A percentile compares a stretch with the other conserved stretches of the same genome.
Evolutionary conservation across 2,329 filamentous ascomycete genomes (phyloP).

Genomic region (Blastomyces parvus): DNA sequence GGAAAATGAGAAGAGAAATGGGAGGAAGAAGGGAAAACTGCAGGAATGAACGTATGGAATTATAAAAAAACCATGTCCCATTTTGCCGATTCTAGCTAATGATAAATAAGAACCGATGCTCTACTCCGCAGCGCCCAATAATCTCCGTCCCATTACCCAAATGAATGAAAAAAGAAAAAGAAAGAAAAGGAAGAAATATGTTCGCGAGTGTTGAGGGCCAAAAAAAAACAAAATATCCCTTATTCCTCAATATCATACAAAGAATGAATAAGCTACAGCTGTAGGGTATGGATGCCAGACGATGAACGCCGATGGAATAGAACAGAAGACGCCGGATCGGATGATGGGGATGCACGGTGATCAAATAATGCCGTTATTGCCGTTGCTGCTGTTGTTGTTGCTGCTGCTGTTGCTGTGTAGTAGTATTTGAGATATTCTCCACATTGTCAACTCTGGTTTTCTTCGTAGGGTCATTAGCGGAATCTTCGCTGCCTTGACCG

Average conservation of each 20-base stretch:
- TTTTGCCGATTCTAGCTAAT: conserved; percentile 1
- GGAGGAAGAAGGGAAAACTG: background rate
- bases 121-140: background rate
- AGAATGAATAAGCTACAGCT: background rate
- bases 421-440: background rate
- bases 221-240: background rate
- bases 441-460: conserved; percentile 10
- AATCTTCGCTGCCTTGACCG: conserved; percentile 20
- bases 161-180: background rate
- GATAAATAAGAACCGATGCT: background rate
- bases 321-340: background rate
- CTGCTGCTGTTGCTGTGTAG: background rate
- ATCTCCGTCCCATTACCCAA: background rate
- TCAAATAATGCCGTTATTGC: background rate
- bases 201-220: background rate
- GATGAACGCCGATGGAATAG: background rate
- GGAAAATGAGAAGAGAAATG: background rate
- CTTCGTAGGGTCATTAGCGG: conserved; percentile 11
- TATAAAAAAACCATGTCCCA: background rate
- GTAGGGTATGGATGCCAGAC: background rate
- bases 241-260: background rate
- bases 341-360: background rate
- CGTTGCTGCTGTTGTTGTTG: background rate
- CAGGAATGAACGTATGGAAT: background rate
- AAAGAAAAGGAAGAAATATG: background rate